A percentile compares a stretch with the other conserved stretches of the same genome.
These are phyloP conservation scores for Trichoderma guizhouense DNA, from an alignment of 2,329 filamentous ascomycete species.

Conservation along the genomic window DNA sequence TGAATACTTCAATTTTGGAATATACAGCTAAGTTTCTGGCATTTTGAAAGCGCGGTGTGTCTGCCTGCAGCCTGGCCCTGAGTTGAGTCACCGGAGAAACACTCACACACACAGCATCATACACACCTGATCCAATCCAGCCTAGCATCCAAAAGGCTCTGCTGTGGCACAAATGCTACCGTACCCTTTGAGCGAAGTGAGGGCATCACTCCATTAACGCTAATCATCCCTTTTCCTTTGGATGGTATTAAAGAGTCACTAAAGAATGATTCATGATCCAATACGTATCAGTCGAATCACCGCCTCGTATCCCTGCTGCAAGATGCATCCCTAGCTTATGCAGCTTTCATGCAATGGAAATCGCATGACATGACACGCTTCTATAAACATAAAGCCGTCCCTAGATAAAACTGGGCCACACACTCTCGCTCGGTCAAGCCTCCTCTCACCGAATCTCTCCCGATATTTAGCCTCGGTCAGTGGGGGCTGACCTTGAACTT, in stretches of 20 bases:
- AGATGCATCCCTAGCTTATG: neutral
- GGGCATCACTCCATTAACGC: neutral
- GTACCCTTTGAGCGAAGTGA: neutral
- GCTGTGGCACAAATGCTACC: neutral
- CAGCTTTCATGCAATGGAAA: neutral
- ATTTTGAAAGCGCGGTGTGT: neutral
- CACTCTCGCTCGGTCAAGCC: neutral
- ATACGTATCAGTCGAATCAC: neutral
- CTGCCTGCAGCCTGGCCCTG: neutral
- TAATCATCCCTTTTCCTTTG: neutral
- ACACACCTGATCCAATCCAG: neutral
- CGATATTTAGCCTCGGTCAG: conserved; percentile 12
- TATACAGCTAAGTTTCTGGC: neutral
- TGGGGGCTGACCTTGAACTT: conserved; percentile 7
- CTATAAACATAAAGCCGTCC: neutral
- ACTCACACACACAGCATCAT: neutral
- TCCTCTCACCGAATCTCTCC: neutral
- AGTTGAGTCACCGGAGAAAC: neutral
- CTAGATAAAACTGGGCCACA: neutral
- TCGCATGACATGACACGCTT: neutral
- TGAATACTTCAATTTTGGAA: neutral
- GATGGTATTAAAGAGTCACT: neutral
- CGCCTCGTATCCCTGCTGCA: neutral
- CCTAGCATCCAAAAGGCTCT: neutral
- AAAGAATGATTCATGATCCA: neutral